These are phyloP conservation scores for Elsinoe australis DNA, from an alignment of 2,329 filamentous ascomycete species.

Conservation along the genomic window DNA sequence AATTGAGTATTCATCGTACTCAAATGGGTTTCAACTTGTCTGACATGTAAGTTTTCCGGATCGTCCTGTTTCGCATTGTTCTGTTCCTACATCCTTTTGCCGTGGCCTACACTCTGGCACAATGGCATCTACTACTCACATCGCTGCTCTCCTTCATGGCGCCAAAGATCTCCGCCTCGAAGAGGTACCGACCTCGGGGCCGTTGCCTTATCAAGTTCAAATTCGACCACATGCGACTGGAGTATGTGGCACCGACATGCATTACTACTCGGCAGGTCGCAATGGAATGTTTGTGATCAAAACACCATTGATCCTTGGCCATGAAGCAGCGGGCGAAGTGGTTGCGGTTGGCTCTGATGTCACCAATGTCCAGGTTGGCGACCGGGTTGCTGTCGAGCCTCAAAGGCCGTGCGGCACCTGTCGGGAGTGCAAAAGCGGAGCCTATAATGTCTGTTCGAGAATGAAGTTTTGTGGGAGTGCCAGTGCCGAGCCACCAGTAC, in stretches of 20 bases:
- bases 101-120: no score
- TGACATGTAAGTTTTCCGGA: no score
- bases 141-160: neutral
- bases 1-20: no score
- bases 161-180: neutral
- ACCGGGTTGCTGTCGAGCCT: slow-evolving; percentile 66
- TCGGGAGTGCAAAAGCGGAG: slow-evolving; percentile 27
- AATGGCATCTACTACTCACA: neutral
- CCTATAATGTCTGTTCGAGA: slow-evolving; percentile 22
- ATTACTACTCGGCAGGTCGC: slow-evolving; percentile 2
- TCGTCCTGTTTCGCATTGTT: no score
- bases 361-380: slow-evolving; percentile 51
- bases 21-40: no score
- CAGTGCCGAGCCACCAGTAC: slow-evolving; percentile 14
- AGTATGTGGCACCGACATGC: slow-evolving; percentile 7
- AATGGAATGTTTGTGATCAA: neutral
- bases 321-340: slow-evolving; percentile 62
- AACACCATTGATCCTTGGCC: slow-evolving; percentile 53
- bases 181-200: neutral
- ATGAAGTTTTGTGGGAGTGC: slow-evolving; percentile 23
- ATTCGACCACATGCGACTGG: neutral
- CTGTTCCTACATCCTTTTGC: no score
- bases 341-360: slow-evolving; percentile 52
- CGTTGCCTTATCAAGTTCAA: neutral
- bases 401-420: slow-evolving; percentile 64